A percentile compares a stretch with the other conserved stretches of the same genome.
Evolutionary conservation across 2,329 filamentous ascomycete species (phyloP).

Genomic region (Pyrenochaeta sp.): DNA sequence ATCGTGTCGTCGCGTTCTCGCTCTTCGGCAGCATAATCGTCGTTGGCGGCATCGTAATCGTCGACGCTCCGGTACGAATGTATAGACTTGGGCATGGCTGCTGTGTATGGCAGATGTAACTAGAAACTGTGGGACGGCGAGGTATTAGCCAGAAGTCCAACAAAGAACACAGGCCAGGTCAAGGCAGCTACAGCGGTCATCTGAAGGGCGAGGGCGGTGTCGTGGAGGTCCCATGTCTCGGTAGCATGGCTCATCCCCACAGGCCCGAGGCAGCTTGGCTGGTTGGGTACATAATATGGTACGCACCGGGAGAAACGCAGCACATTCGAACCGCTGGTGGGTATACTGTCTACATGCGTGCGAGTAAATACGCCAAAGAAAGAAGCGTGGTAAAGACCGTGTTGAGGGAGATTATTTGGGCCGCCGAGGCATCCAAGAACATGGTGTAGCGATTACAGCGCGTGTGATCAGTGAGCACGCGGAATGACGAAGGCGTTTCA

Average conservation of each 20-base stretch:
- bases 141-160: slow-evolving; percentile 20
- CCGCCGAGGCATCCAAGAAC: slow-evolving; percentile 14
- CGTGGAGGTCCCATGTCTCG: slow-evolving; percentile 24
- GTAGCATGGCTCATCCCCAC: slow-evolving; percentile 24
- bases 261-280: slow-evolving; percentile 12
- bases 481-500: slow-evolving; percentile 7
- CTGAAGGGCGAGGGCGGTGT: slow-evolving; percentile 33
- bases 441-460: slow-evolving; percentile 15
- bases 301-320: slow-evolving; percentile 9
- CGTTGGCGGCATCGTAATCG: slow-evolving; percentile 45
- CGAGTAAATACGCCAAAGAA: background rate
- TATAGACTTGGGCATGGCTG: slow-evolving; percentile 47
- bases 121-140: slow-evolving; percentile 9
- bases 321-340: background rate
- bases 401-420: background rate
- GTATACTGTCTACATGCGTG: background rate
- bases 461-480: slow-evolving; percentile 16
- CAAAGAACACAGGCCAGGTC: slow-evolving; percentile 16
- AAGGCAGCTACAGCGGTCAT: slow-evolving; percentile 34
- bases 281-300: background rate
- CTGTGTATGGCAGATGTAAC: slow-evolving; percentile 5
- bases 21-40: slow-evolving; percentile 42
- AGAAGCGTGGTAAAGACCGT: background rate
- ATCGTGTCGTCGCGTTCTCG: slow-evolving; percentile 42
- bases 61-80: slow-evolving; percentile 48